Evolutionary conservation across 192 early-diverging fungal genomes (phyloP).

Genomic region (Coemansia sp.): DNA sequence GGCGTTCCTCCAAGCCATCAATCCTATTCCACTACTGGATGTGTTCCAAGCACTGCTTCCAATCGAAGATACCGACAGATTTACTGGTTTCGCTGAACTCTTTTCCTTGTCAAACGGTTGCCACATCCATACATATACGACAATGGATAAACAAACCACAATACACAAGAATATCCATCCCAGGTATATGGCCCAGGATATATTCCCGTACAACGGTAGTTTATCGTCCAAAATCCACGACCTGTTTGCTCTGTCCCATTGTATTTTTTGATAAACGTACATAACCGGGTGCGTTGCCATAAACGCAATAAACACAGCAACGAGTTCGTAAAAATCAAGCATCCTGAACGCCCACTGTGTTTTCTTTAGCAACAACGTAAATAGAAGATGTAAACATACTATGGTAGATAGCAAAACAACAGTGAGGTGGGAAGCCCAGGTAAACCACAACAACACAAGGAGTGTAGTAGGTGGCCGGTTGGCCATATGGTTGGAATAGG

Average conservation of each 20-base stretch:
- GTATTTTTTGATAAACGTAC: slow-evolving; percentile 11
- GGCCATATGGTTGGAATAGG: neutral
- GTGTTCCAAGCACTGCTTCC: neutral
- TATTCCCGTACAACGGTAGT: neutral
- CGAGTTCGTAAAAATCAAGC: slow-evolving; percentile 13
- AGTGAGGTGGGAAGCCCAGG: neutral
- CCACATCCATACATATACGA: neutral
- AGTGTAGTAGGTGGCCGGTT: neutral
- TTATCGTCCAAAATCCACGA: slow-evolving; percentile 8
- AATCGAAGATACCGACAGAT: neutral
- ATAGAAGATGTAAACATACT: neutral
- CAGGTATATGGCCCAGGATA: slow-evolving; percentile 13
- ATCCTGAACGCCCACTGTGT: neutral
- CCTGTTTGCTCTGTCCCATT: slow-evolving; percentile 1
- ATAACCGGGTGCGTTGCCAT: slow-evolving; percentile 24
- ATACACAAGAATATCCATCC: slow-evolving; percentile 6
- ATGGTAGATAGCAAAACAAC: neutral
- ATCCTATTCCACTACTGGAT: neutral
- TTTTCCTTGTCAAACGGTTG: no score
- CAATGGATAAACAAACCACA: neutral
- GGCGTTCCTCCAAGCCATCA: slow-evolving; percentile 12
- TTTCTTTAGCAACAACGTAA: neutral
- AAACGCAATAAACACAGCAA: neutral
- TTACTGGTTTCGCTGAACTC: neutral
- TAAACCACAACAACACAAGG: neutral